phyloP scores from a whole-genome alignment of 208 protist genomes.

The Wallacemonas sp. region DNA sequence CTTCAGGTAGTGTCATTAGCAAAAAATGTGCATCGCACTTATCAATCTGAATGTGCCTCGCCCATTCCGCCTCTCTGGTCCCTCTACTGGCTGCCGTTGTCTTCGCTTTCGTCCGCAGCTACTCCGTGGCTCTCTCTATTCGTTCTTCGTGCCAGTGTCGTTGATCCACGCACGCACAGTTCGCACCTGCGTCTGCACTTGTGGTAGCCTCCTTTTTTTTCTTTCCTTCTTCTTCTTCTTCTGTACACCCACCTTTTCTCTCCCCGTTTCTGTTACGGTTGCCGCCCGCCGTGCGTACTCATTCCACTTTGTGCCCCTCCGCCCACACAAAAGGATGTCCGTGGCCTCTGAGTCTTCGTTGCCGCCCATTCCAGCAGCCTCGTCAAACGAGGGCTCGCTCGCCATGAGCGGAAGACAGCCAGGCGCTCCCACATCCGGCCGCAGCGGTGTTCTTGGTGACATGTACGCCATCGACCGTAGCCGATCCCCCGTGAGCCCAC shows the following conservation, averaged over 20 bases:
- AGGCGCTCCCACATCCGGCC: neutral
- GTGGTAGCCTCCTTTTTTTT: constrained; percentile 21
- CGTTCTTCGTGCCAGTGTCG: too few relatives aligned
- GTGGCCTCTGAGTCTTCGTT: neutral
- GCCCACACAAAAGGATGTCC: neutral
- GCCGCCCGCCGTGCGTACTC: neutral
- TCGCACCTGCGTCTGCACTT: too few relatives aligned
- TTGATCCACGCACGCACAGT: too few relatives aligned
- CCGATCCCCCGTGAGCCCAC: neutral
- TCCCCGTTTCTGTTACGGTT: neutral
- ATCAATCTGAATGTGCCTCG: too few relatives aligned
- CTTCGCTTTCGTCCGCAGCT: too few relatives aligned
- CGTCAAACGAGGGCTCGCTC: neutral
- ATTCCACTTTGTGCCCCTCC: neutral
- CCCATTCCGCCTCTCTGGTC: too few relatives aligned
- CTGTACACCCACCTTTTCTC: neutral
- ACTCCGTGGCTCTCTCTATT: too few relatives aligned
- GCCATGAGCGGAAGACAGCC: neutral
- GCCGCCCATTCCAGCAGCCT: neutral
- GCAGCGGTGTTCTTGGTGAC: neutral
- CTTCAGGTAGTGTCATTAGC: too few relatives aligned
- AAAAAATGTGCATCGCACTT: too few relatives aligned
- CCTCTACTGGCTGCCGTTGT: too few relatives aligned
- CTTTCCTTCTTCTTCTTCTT: constrained; percentile 4
- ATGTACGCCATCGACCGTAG: constrained; percentile 4